Evolutionary conservation across 2,329 filamentous ascomycete species (phyloP), one percentile per base, ranked within the genome.

Genomic region (Trichoderma harzianum): DNA sequence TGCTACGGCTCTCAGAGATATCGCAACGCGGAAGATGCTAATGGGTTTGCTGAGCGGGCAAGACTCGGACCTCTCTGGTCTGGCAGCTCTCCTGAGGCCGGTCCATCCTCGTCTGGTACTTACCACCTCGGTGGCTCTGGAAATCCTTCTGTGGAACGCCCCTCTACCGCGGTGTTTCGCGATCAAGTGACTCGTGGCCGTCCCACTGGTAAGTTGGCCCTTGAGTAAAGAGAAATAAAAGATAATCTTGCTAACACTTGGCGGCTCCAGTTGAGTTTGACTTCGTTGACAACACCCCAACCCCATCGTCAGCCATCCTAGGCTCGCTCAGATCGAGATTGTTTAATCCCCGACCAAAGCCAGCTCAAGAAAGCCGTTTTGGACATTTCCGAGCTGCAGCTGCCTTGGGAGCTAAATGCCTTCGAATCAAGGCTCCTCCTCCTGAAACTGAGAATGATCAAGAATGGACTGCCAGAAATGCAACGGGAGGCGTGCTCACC

Each of bases 51-150:
- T 3, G 75, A 75, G 28, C 78, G 75, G 69, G 75, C 73, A 10
- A 77, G 78, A 55, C 79, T 78, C 5, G 77, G 74, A 7, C 80
- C 81, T 1, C 68, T 77, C 55, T 81, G 80, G 69, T 80, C 80
- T 7, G 58, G 76, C 1, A 30, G 21, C 18, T 61, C 66, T 32
- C 24, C 58, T 6, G 66, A 61, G 28, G 66, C 66, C 5, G 66
- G 66, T 10, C 36, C 55, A 34, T 69, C 66, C 16, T 68, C 30
- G n/a, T 55, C 55, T 10, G 28, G 55, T 30, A 28, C 34, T 11
- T 69, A 69, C n/a, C 66, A 55, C 12, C 30, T 60, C 32, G 55
- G 55, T 26, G 66, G 66, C 18, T 34, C 55, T 36, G 26, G 21
- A 8, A 69, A 69, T 26, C 55, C 66, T 18, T 28, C 66, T 5